Evolutionary conservation across 2,329 filamentous ascomycete genomes (phyloP), one percentile per base, ranked within the genome.

Genomic region (Fusarium oxysporum): DNA sequence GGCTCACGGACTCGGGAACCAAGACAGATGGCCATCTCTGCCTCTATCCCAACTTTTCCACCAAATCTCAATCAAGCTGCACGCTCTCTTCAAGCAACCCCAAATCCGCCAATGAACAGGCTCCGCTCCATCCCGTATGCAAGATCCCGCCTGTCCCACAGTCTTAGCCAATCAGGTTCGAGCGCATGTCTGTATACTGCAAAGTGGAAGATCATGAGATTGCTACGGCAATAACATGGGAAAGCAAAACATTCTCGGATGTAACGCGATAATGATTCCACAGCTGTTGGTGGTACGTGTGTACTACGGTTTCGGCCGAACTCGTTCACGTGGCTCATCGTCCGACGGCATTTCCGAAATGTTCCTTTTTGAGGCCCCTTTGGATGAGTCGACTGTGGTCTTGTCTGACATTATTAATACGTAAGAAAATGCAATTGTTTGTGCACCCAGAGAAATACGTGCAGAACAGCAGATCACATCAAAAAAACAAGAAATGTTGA

Each of bases 321-420:
- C 21, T 30, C 25, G 41, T 17, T 68, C 73, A 74, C 73, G 62
- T 74, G 71, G 68, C 33, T 50, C 62, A 59, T 74, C 59, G 61
- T 45, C 50, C 62, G 59, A 70, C 60, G 56, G 61, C 57, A 50
- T 55, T 65, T 47, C 70, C 59, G 55, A 50, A 44, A 10, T 30
- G 33, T 59, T 62, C 10, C 45, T 35, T 63, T 50, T 56, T 44
- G 48, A 68, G 32, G 38, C 19, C n/a, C 30, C 13, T 28, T 33
- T 28, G 50, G 40, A 37, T 72, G 69, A 70, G 59, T 50, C 44
- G 55, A 58, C 30, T 56, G 51, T 72, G 70, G 69, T 47, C 69
- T 72, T 70, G 43, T 62, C 21, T 35, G 19, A 28, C 32, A 35
- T 53, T 44, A 17, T 53, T 16, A n/a, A 41, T 63, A 44, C 56